These are phyloP conservation scores for Dujonia santamariae DNA, from an alignment of 1,139 yeast species.

Conservation along the genomic window DNA sequence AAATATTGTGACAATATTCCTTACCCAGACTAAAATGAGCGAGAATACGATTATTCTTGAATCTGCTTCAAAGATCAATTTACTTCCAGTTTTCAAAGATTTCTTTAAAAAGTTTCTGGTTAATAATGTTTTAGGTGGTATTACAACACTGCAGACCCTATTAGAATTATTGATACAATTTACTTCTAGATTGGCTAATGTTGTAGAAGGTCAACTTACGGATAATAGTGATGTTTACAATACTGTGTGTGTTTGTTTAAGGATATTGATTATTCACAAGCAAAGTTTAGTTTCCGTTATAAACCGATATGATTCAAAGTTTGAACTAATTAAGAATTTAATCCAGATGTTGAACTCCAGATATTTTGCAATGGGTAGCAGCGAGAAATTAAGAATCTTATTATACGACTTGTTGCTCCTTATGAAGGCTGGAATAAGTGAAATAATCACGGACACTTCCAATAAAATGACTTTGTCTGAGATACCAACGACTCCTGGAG, in stretches of 20 bases:
- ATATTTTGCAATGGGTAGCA: constrained; percentile 28
- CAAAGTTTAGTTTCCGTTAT: constrained; percentile 32
- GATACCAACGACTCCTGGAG: background rate
- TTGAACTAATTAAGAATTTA: constrained; percentile 42
- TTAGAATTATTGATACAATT: constrained; percentile 11
- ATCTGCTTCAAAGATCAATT: constrained; percentile 8
- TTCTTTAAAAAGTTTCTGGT: constrained; percentile 35
- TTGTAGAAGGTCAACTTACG: no score
- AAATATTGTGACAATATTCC: constrained; percentile 26
- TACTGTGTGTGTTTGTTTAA: constrained; percentile 42
- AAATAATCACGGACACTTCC: constrained; percentile 7
- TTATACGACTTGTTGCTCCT: constrained; percentile 62
- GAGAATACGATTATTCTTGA: constrained; percentile 8
- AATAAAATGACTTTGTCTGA: constrained; percentile 10
- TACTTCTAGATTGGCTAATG: constrained; percentile 16
- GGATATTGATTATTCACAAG: constrained; percentile 62
- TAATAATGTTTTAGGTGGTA: background rate
- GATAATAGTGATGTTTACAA: constrained; percentile 15
- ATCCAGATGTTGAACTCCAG: constrained; percentile 43
- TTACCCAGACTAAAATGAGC: constrained; percentile 17
- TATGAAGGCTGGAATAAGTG: constrained; percentile 41
- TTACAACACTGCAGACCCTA: constrained; percentile 1
- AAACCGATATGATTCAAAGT: constrained; percentile 27
- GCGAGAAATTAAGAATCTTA: constrained; percentile 54
- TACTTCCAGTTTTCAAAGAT: constrained; percentile 30